Percentiles rank a stretch among this genome's conserved stretches.
phyloP scores from a whole-genome alignment of 495 filamentous ascomycete genomes.

The Penicillium tannophilum region DNA sequence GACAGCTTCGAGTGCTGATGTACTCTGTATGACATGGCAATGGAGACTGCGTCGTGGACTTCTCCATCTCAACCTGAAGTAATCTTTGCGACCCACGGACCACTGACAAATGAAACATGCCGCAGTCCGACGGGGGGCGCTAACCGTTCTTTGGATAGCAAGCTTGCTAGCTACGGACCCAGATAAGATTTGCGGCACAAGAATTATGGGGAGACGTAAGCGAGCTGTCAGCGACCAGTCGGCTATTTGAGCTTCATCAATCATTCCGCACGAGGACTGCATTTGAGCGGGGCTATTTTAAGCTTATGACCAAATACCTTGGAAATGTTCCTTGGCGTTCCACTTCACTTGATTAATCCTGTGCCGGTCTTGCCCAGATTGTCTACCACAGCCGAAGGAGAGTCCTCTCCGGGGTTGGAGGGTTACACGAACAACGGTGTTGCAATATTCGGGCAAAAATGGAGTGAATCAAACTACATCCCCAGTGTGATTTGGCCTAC shows the following conservation, averaged over 20 bases:
- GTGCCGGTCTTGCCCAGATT: not conserved
- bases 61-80: not conserved
- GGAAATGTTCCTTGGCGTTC: not conserved
- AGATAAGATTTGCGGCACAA: slow-evolving; percentile 18
- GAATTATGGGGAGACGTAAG: slow-evolving; percentile 1
- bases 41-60: not conserved
- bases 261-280: not conserved
- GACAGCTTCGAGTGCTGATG: not conserved
- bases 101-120: slow-evolving; percentile 24
- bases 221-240: slow-evolving; percentile 5
- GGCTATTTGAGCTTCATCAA: slow-evolving; percentile 5
- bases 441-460: slow-evolving; percentile 2
- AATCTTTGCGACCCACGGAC: slow-evolving; percentile 15
- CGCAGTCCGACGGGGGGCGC: slow-evolving; percentile 16
- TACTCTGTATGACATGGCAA: not conserved
- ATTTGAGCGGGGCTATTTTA: not conserved
- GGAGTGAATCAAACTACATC: not conserved
- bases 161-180: slow-evolving; percentile 2
- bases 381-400: not conserved
- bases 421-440: slow-evolving; percentile 24
- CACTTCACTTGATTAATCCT: not conserved
- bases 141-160: slow-evolving; percentile 11
- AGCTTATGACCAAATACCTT: slow-evolving; percentile 1
- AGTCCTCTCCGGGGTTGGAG: not conserved
- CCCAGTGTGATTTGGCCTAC: not conserved